Evolutionary conservation across 2,329 filamentous ascomycete species (phyloP).

Genomic region (Colletotrichum neosansevieriae): DNA sequence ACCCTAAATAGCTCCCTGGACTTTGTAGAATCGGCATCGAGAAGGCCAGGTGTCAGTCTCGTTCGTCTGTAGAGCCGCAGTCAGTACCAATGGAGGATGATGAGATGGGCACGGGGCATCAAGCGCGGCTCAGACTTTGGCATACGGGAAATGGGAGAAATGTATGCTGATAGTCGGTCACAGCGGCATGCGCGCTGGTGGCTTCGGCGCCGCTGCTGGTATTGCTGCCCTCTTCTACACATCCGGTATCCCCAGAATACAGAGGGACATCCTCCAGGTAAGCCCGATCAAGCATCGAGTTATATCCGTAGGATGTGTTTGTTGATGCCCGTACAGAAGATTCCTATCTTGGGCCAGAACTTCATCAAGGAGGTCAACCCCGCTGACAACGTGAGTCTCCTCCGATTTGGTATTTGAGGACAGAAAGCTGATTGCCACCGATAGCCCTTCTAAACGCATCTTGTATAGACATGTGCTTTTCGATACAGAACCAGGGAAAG

Average conservation of each 20-base stretch:
- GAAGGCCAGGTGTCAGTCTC: background rate
- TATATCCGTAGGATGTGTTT: too few relatives aligned
- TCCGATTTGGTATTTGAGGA: too few relatives aligned
- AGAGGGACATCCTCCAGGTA: slow-evolving; percentile 70
- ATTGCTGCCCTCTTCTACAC: slow-evolving; percentile 70
- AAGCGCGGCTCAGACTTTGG: background rate
- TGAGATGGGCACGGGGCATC: background rate
- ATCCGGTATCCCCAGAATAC: slow-evolving; percentile 72
- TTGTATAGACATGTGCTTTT: background rate
- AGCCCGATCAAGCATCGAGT: slow-evolving; percentile 30
- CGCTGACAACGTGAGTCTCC: slow-evolving; percentile 70
- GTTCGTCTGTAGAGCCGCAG: background rate
- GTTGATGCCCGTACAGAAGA: slow-evolving; percentile 55
- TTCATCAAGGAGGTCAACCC: slow-evolving; percentile 67
- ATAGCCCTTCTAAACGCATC: slow-evolving; percentile 55
- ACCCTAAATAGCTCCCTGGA: background rate
- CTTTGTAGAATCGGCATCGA: too few relatives aligned
- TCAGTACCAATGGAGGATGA: background rate
- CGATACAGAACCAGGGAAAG: slow-evolving; percentile 4
- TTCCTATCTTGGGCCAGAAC: slow-evolving; percentile 65
- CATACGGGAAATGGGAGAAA: background rate
- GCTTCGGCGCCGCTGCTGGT: slow-evolving; percentile 69
- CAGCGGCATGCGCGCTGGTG: slow-evolving; percentile 65
- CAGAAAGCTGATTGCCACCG: background rate
- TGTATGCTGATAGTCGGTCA: slow-evolving; percentile 1